Percentiles rank a stretch among this genome's conserved stretches.
phyloP scores from a whole-genome alignment of 768 basidiomycete species.

The Termitomyces sp. region DNA sequence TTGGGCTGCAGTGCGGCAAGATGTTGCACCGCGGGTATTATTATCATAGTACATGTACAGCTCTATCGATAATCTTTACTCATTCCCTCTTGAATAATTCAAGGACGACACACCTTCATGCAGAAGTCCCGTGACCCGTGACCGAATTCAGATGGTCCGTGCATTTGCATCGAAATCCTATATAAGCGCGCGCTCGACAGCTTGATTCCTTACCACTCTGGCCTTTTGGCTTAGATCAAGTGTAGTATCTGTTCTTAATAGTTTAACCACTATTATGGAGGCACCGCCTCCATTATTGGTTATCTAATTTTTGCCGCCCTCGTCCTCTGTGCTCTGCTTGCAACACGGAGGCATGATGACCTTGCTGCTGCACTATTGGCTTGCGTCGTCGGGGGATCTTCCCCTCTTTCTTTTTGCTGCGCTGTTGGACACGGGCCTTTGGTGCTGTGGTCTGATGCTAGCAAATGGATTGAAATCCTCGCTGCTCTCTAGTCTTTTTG shows the following conservation, averaged over 20 bases:
- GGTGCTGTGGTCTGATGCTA: background rate
- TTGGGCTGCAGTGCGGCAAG: no score
- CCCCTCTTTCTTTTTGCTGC: background rate
- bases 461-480: background rate
- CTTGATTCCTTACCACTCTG: conserved; percentile 62
- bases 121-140: background rate
- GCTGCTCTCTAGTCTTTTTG: no score
- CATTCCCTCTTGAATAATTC: no score
- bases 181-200: background rate
- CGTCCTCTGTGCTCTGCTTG: conserved; percentile 54
- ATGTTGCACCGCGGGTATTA: no score
- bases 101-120: no score
- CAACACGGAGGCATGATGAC: conserved; percentile 52
- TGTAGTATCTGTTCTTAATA: conserved; percentile 96
- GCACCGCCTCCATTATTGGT: conserved; percentile 50
- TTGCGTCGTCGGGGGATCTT: conserved; percentile 60
- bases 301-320: conserved; percentile 54
- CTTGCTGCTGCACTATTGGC: conserved; percentile 52
- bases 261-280: conserved; percentile 65
- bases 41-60: no score
- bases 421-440: background rate
- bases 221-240: conserved; percentile 97
- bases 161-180: background rate
- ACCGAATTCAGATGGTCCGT: background rate
- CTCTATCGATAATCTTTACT: no score